Evolutionary conservation across 306 rosid genomes (phyloP), one percentile per base, ranked within the genome.

Genomic region (Quercus gilva): DNA sequence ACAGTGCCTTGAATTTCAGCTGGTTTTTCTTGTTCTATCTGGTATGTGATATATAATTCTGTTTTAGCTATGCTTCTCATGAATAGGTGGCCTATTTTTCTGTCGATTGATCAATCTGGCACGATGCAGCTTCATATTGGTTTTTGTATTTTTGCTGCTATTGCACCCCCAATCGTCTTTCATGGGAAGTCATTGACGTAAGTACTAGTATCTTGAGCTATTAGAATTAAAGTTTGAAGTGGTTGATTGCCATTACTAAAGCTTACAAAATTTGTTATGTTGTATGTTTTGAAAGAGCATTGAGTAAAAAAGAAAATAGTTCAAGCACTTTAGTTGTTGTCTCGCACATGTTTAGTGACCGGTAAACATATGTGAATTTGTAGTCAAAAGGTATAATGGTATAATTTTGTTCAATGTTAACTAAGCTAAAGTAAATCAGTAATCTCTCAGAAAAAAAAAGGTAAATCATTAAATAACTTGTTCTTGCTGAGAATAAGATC

Each of bases 141-240:
- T 67, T 95, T 95, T 90, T 95, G 98, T 81, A 83, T 95, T 74
- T 80, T 93, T 71, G 99, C 99, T 78, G 97, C 99, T 8, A 95
- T 95, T 79, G 99, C 99, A 2, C 99, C 99, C 70, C 99, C 98
- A 9, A 53, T 95, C 80, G 99, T 95, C 87, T 95, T 95, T 73
- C 97, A 91, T 65, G 99, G 99, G 68, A 87, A 82, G 83, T 95
- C 99, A 71, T 88, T 95, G 81, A 90, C 99, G 99, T 93, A 91
- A 93, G 98, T 85, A 69, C 69, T 75, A 74, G 51, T 18, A 65
- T 65, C 56, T 63, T 31, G 73, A 20, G 63, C 76, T 77, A 65
- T 6, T 28, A 21, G 20, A 57, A 65, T 57, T 33, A 28, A 35
- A 65, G n/a, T 71, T 78, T 35, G 49, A 55, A 69, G 49, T 37